Conservation (phyloP, 2,329 filamentous ascomycete genomes). For the Pseudogymnoascus pannorum region DNA sequence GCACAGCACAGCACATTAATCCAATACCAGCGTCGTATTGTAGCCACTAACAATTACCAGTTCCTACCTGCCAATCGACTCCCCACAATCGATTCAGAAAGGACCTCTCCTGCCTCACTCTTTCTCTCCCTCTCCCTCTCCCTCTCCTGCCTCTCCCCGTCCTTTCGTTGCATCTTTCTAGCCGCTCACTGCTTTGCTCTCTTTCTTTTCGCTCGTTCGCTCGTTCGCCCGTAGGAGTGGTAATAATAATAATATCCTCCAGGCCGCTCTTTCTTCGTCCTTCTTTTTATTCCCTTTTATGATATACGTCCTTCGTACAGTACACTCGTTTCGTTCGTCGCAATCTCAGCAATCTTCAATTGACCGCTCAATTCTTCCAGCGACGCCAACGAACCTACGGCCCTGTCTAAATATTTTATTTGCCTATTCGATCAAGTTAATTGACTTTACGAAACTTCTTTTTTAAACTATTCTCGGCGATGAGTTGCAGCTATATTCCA, state of each 20-base stretch:
- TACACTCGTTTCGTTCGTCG: conserved; percentile 3
- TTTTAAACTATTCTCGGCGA: neutral
- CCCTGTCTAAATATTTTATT: conserved; percentile 2
- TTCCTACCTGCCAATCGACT: neutral
- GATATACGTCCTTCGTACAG: neutral
- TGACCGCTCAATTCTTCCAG: neutral
- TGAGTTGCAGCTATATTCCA: neutral
- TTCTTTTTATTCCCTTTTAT: conserved; percentile 9
- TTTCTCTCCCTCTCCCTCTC: neutral
- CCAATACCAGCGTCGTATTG: neutral
- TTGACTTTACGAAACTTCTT: conserved; percentile 3
- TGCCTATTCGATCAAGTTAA: neutral
- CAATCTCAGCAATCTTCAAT: neutral
- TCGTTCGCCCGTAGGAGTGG: conserved; percentile 1
- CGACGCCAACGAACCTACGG: neutral
- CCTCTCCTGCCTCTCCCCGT: neutral
- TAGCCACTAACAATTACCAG: too few species aligned
- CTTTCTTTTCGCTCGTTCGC: conserved; percentile 4
- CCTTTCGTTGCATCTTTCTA: conserved; percentile 6
- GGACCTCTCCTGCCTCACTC: neutral
- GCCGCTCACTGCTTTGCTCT: conserved; percentile 6
- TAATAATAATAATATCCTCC: conserved; percentile 11
- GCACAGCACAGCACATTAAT: neutral
- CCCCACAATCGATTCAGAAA: neutral
- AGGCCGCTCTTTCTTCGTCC: neutral